Evolutionary conservation across 345 rosid species (phyloP).

Genomic region (Lepidium aucheri): DNA sequence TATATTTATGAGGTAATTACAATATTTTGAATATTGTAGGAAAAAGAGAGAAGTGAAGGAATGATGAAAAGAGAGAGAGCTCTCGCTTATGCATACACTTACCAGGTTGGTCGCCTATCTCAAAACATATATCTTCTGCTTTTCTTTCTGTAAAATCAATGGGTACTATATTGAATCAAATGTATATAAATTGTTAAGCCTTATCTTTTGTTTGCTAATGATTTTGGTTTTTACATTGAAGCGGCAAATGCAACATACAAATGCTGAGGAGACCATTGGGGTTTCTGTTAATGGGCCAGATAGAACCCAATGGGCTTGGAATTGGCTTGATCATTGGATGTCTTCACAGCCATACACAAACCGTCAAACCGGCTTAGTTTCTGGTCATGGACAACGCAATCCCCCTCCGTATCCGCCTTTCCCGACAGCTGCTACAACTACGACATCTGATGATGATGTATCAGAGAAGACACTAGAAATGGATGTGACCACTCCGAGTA

Average conservation of each 20-base stretch:
- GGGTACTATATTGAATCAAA: not conserved
- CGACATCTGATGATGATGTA: conserved; percentile 55
- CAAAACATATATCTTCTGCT: not conserved
- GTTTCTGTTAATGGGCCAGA: conserved; percentile 34
- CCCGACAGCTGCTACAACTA: conserved; percentile 31
- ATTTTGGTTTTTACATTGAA: conserved; percentile 4
- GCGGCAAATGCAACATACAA: conserved; percentile 34
- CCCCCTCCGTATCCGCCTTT: conserved; percentile 47
- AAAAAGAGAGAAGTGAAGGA: conserved; percentile 48
- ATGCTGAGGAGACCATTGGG: conserved; percentile 28
- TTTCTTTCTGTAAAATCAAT: not conserved
- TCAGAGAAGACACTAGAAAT: conserved; percentile 86
- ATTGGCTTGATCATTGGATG: conserved; percentile 97
- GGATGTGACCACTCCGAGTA: conserved; percentile 41
- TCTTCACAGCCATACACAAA: conserved; percentile 56
- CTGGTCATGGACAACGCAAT: conserved; percentile 35
- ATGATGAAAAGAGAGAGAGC: conserved; percentile 74
- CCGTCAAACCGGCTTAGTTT: conserved; percentile 33
- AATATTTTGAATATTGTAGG: conserved; percentile 25
- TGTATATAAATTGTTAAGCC: not conserved
- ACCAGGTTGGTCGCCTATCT: conserved; percentile 43
- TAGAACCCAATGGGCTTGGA: conserved; percentile 78
- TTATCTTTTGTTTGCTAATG: not conserved
- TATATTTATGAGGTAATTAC: not conserved
- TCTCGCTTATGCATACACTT: conserved; percentile 88